Percentiles rank a stretch among this genome's conserved stretches.
These are phyloP conservation scores for Pichia kluyveri DNA, from an alignment of 805 yeast genomes.

Conservation along the genomic window DNA sequence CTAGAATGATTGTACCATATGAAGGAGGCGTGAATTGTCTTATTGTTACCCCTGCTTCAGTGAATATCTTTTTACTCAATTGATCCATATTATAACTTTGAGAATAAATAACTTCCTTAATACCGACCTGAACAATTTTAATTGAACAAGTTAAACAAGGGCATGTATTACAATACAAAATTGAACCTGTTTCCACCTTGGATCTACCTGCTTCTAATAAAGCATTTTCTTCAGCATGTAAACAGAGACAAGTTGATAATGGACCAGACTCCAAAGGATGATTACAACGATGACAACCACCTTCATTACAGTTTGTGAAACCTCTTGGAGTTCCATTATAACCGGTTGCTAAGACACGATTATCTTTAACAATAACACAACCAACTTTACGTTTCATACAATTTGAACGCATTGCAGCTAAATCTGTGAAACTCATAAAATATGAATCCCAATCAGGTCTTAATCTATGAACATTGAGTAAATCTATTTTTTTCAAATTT, in stretches of 20 bases:
- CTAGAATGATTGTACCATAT: constrained; percentile 18
- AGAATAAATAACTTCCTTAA: constrained; percentile 85
- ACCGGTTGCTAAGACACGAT: constrained; percentile 89
- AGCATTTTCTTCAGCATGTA: constrained; percentile 98
- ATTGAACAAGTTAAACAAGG: constrained; percentile 96
- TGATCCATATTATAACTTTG: constrained; percentile 90
- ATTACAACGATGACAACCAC: constrained; percentile 91
- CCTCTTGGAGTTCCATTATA: constrained; percentile 96
- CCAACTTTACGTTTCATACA: constrained; percentile 98
- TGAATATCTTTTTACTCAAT: constrained; percentile 59
- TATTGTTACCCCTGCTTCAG: constrained; percentile 62
- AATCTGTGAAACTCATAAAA: constrained; percentile 86
- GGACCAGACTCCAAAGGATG: constrained; percentile 49
- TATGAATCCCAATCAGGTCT: constrained; percentile 96
- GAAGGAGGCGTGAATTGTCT: constrained; percentile 47
- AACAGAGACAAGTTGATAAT: constrained; percentile 78
- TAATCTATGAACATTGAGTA: constrained; percentile 47
- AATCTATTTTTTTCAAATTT: constrained; percentile 31
- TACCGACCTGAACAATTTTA: constrained; percentile 89
- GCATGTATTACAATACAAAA: constrained; percentile 89
- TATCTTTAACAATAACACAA: constrained; percentile 82
- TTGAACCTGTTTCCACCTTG: constrained; percentile 55
- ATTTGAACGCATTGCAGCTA: constrained; percentile 87
- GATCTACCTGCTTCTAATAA: constrained; percentile 89
- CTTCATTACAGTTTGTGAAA: constrained; percentile 81